phyloP scores from a whole-genome alignment of 2,329 filamentous ascomycete species.

The Neoarthrinium moseri region DNA sequence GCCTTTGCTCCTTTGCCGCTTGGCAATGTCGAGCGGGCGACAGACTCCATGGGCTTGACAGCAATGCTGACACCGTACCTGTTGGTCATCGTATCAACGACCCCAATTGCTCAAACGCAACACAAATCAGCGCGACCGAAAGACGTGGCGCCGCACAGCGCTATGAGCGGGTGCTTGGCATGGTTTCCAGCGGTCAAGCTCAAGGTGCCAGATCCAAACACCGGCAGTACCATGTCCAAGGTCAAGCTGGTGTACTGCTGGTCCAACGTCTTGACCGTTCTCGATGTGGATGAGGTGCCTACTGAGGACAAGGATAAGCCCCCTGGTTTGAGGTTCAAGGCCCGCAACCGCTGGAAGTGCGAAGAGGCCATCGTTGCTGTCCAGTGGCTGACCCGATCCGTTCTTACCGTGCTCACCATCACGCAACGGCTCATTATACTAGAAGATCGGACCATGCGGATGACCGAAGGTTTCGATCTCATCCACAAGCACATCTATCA shows the following conservation, averaged over 20 bases:
- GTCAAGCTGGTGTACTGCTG: constrained; percentile 96
- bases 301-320: constrained; percentile 73
- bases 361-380: constrained; percentile 95
- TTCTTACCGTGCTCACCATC: constrained; percentile 87
- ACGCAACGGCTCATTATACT: constrained; percentile 90
- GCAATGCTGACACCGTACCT: constrained; percentile 96
- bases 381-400: constrained; percentile 94
- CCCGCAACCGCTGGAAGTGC: constrained; percentile 85
- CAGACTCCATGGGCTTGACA: constrained; percentile 84
- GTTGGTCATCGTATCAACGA: constrained; percentile 95
- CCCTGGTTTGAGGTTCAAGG: constrained; percentile 73
- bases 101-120: constrained; percentile 92
- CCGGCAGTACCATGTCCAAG: constrained; percentile 68
- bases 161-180: constrained; percentile 89
- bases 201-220: constrained; percentile 69
- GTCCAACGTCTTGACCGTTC: constrained; percentile 94
- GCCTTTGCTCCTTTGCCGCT: constrained; percentile 88
- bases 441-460: constrained; percentile 83
- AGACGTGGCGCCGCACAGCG: constrained; percentile 83
- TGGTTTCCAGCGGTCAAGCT: constrained; percentile 97
- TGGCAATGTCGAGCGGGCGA: constrained; percentile 88
- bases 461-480: constrained; percentile 93
- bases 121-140: constrained; percentile 91
- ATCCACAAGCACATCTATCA: constrained; percentile 92
- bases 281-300: constrained; percentile 78